phyloP scores from a whole-genome alignment of 441 rosid genomes.

The Arabidopsis lyrata region DNA sequence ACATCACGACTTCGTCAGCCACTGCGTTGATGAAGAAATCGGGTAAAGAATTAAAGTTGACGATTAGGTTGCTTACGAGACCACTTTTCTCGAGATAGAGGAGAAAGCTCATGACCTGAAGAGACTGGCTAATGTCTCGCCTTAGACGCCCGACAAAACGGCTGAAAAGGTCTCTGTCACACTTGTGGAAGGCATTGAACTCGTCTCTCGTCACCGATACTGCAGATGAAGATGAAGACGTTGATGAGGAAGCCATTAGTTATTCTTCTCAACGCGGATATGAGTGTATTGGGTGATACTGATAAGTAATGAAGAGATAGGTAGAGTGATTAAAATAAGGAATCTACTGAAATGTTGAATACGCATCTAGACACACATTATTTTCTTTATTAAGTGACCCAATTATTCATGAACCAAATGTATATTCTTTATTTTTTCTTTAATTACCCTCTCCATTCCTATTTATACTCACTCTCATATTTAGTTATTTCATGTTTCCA shows the following conservation, averaged over 20 bases:
- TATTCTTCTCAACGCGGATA: neutral
- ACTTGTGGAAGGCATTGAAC: constrained; percentile 56
- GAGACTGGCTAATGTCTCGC: constrained; percentile 55
- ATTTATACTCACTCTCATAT: neutral
- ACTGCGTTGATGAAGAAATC: constrained; percentile 48
- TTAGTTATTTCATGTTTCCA: neutral
- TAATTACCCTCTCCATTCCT: neutral
- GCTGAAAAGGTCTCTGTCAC: constrained; percentile 56
- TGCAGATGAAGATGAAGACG: constrained; percentile 5
- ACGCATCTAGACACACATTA: constrained; percentile 7
- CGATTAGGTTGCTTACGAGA: constrained; percentile 39
- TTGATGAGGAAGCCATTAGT: constrained; percentile 38
- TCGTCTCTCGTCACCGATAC: constrained; percentile 44
- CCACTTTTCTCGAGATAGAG: constrained; percentile 59
- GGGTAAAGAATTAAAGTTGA: constrained; percentile 35
- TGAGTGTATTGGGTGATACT: constrained; percentile 13
- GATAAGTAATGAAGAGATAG: constrained; percentile 1
- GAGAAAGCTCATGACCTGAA: constrained; percentile 63
- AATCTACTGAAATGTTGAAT: constrained; percentile 28
- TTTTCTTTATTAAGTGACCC: constrained; percentile 17
- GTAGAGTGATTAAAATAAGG: neutral
- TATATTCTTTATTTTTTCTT: neutral
- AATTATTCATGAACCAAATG: constrained; percentile 14
- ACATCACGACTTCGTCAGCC: constrained; percentile 60
- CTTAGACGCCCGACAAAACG: constrained; percentile 53